Evolutionary conservation across 495 filamentous ascomycete genomes (phyloP).

Genomic region (Neurospora sp.): DNA sequence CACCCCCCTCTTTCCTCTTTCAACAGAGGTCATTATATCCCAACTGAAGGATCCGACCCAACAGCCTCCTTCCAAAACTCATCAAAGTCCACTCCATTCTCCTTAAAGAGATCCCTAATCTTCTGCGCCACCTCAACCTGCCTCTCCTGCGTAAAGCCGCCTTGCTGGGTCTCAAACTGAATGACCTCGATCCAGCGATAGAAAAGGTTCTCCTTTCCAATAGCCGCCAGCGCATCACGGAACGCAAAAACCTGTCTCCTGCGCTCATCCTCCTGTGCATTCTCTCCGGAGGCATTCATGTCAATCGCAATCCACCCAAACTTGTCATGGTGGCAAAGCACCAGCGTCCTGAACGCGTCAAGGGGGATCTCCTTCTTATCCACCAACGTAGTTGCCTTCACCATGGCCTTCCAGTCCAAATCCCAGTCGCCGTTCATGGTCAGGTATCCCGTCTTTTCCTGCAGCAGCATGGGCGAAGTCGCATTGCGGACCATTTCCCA

Average conservation of each 20-base stretch:
- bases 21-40: conserved; percentile 5
- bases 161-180: conserved; percentile 67
- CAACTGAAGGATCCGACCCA: conserved; percentile 42
- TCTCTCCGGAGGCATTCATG: conserved; percentile 35
- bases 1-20: background rate
- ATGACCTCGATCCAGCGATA: conserved; percentile 79
- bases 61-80: conserved; percentile 63
- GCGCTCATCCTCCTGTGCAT: conserved; percentile 40
- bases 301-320: conserved; percentile 58
- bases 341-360: conserved; percentile 52
- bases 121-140: conserved; percentile 54
- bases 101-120: conserved; percentile 56
- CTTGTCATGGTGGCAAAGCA: conserved; percentile 54
- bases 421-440: conserved; percentile 74
- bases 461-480: conserved; percentile 49
- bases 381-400: conserved; percentile 53
- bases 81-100: conserved; percentile 64
- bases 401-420: conserved; percentile 68
- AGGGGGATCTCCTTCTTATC: conserved; percentile 44
- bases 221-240: conserved; percentile 53
- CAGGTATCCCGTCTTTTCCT: conserved; percentile 65
- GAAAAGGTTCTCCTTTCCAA: conserved; percentile 78
- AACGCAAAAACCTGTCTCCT: conserved; percentile 59
- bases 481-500: conserved; percentile 35
- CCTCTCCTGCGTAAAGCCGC: conserved; percentile 59